A percentile compares a stretch with the other conserved stretches of the same genome.
Conservation (phyloP, 805 yeast species). For the Candida nitratophila region DNA sequence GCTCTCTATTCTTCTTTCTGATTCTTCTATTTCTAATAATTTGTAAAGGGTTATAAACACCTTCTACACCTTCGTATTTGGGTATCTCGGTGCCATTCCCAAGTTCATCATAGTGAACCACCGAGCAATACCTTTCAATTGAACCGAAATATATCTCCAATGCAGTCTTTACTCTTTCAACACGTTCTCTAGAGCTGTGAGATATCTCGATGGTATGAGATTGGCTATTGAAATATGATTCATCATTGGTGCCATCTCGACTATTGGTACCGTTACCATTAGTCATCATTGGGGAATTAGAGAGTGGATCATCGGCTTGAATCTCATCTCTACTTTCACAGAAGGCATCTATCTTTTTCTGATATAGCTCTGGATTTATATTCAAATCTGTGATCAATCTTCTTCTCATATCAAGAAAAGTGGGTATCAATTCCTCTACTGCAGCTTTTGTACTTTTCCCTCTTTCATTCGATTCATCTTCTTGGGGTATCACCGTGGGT, state of each 20-base stretch:
- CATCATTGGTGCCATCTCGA: background rate
- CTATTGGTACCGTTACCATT: background rate
- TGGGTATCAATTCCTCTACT: background rate
- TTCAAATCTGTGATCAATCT: constrained; percentile 35
- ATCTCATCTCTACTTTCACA: constrained; percentile 2
- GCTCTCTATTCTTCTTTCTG: constrained; percentile 43
- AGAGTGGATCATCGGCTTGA: background rate
- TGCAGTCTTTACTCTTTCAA: constrained; percentile 41
- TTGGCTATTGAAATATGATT: background rate
- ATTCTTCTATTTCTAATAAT: constrained; percentile 66
- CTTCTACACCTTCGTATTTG: constrained; percentile 47
- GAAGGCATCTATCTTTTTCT: constrained; percentile 5
- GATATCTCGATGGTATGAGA: constrained; percentile 15
- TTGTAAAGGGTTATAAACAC: constrained; percentile 76
- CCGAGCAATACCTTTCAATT: constrained; percentile 34
- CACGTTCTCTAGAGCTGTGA: constrained; percentile 34
- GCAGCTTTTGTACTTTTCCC: background rate
- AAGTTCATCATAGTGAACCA: constrained; percentile 16
- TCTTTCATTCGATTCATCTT: background rate
- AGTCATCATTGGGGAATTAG: background rate
- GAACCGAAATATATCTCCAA: constrained; percentile 43
- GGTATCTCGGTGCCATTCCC: constrained; percentile 5
- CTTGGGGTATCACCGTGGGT: background rate
- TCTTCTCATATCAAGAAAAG: constrained; percentile 22
- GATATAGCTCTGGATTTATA: constrained; percentile 26